These are phyloP conservation scores for Trichoderma virens DNA, from an alignment of 495 filamentous ascomycete genomes.

Conservation along the genomic window DNA sequence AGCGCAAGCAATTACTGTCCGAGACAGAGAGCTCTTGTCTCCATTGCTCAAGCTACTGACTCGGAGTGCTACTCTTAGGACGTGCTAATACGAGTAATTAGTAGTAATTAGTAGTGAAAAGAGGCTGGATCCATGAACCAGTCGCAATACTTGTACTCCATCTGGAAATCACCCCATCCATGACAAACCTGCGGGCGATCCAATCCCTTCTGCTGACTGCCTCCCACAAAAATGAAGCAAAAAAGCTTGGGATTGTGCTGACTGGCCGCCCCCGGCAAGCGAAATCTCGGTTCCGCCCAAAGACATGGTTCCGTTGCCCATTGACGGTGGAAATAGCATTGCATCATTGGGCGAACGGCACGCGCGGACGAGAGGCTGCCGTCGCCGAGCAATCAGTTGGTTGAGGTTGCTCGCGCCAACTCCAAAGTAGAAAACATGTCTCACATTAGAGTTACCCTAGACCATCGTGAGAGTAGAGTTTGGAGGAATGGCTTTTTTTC, in stretches of 20 bases:
- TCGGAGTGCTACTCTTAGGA: too few relatives aligned
- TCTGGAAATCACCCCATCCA: background rate
- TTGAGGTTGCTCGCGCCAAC: too few relatives aligned
- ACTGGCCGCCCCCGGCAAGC: background rate
- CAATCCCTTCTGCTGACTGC: background rate
- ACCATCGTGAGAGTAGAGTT: constrained; percentile 1
- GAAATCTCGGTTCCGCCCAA: background rate
- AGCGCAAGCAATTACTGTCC: too few relatives aligned
- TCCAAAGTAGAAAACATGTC: background rate
- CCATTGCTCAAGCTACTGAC: too few relatives aligned
- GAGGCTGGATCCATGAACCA: background rate
- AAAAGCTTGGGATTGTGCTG: background rate
- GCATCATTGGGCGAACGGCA: background rate
- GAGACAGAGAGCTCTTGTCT: too few relatives aligned
- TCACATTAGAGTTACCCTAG: constrained; percentile 1
- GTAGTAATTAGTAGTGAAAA: background rate
- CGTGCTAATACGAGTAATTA: background rate
- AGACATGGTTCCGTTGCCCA: background rate
- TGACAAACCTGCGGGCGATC: background rate
- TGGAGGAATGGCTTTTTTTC: background rate
- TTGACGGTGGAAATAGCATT: background rate
- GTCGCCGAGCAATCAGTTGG: background rate
- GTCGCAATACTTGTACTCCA: background rate
- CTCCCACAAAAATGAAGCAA: background rate
- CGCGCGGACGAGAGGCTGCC: background rate